Evolutionary conservation across 768 basidiomycete species (phyloP).

Genomic region (Auricularia sp.): DNA sequence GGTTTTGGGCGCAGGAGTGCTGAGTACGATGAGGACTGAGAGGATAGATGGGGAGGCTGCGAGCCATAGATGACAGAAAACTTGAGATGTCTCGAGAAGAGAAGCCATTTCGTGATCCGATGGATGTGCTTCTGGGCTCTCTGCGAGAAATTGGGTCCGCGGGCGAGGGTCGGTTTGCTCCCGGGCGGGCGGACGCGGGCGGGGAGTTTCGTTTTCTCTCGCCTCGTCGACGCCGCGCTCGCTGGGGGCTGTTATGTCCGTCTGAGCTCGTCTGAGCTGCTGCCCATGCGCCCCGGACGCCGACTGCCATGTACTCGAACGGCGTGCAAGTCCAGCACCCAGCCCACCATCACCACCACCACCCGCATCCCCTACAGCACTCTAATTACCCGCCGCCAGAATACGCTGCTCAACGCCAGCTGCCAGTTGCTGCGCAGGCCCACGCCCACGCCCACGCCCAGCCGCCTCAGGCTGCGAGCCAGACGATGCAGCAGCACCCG

Average conservation of each 20-base stretch:
- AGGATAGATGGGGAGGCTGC: neutral
- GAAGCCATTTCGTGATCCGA: neutral
- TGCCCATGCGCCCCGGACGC: conserved; percentile 37
- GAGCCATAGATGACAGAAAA: neutral
- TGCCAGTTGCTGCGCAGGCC: too few species aligned
- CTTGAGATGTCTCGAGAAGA: neutral
- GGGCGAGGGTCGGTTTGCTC: neutral
- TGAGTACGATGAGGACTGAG: neutral
- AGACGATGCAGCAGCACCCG: neutral
- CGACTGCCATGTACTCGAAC: conserved; percentile 47
- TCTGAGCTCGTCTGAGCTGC: neutral
- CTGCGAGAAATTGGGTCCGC: neutral
- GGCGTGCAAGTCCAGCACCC: conserved; percentile 37
- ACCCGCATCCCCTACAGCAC: conserved; percentile 4
- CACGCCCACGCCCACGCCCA: too few species aligned
- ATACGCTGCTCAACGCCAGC: neutral
- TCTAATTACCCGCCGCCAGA: conserved; percentile 14
- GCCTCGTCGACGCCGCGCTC: neutral
- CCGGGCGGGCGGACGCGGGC: neutral
- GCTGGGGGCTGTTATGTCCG: neutral
- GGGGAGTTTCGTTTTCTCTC: neutral
- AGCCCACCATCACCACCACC: conserved; percentile 26
- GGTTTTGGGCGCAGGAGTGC: neutral
- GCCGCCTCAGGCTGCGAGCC: neutral
- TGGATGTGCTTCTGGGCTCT: neutral